These are phyloP conservation scores for Peribolospora kevripleyi DNA, from an alignment of 768 basidiomycete genomes.

Conservation along the genomic window DNA sequence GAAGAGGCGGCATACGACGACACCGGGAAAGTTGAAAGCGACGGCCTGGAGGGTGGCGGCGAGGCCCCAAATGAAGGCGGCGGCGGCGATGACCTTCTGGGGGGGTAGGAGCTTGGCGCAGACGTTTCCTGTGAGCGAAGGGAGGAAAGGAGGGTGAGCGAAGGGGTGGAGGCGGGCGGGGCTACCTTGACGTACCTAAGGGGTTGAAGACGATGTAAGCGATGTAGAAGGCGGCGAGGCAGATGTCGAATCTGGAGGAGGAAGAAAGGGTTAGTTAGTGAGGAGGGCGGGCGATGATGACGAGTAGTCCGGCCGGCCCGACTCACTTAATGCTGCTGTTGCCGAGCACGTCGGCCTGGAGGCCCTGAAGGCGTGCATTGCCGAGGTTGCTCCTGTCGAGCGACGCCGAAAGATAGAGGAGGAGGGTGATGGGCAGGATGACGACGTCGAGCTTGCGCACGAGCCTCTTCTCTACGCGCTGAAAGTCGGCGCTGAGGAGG, in stretches of 20 bases:
- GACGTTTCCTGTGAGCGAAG: background rate
- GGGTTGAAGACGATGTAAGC: constrained; percentile 19
- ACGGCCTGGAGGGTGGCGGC: constrained; percentile 21
- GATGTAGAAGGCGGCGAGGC: constrained; percentile 17
- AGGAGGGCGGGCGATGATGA: constrained; percentile 15
- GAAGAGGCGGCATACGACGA: constrained; percentile 20
- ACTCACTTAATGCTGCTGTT: constrained; percentile 12
- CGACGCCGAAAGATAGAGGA: constrained; percentile 23
- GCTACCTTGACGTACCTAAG: constrained; percentile 11
- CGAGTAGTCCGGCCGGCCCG: constrained; percentile 11
- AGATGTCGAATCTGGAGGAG: background rate
- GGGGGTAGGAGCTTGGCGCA: constrained; percentile 17
- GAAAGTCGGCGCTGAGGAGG: background rate
- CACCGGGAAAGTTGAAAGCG: constrained; percentile 15
- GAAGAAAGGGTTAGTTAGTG: background rate
- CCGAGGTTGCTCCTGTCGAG: constrained; percentile 22
- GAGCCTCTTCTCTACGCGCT: constrained; percentile 1
- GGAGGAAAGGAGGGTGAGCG: background rate
- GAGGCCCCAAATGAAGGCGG: constrained; percentile 22
- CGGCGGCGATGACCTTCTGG: constrained; percentile 18
- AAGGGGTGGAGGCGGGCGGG: background rate
- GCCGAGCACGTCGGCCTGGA: constrained; percentile 16
- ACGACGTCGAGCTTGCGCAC: constrained; percentile 11
- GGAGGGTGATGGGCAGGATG: constrained; percentile 21
- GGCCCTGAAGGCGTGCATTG: constrained; percentile 19